Percentiles rank a stretch among this genome's conserved stretches.
Evolutionary conservation across 2,329 filamentous ascomycete genomes (phyloP).

Genomic region (Stemphylium beticola): DNA sequence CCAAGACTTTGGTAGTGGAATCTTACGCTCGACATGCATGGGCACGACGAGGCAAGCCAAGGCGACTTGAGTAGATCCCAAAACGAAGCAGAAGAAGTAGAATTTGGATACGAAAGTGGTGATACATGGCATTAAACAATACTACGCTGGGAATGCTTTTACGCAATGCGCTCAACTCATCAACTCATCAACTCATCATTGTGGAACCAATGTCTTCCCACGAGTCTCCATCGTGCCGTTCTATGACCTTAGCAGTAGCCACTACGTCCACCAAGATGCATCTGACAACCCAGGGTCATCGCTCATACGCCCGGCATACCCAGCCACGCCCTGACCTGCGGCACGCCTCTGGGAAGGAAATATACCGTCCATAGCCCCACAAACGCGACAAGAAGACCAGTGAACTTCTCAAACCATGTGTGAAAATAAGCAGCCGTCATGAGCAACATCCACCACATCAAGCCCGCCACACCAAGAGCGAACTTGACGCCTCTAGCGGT

Average conservation of each 20-base stretch:
- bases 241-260: neutral
- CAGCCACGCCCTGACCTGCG: constrained; percentile 50
- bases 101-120: neutral
- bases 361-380: constrained; percentile 54
- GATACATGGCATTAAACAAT: constrained; percentile 8
- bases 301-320: constrained; percentile 55
- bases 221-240: neutral
- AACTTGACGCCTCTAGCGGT: constrained; percentile 62
- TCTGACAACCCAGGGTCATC: neutral
- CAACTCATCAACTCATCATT: neutral
- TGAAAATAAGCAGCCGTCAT: constrained; percentile 99
- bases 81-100: no score
- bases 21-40: neutral
- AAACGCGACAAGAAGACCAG: constrained; percentile 57
- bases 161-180: constrained; percentile 3
- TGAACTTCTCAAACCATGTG: constrained; percentile 93
- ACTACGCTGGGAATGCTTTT: constrained; percentile 1
- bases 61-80: no score
- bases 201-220: neutral
- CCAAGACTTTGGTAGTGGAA: neutral
- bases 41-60: no score
- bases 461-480: constrained; percentile 63
- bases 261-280: neutral
- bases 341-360: constrained; percentile 55
- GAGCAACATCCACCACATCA: constrained; percentile 94